phyloP scores from a whole-genome alignment of 2,329 filamentous ascomycete genomes.

The Ophiostoma montium region DNA sequence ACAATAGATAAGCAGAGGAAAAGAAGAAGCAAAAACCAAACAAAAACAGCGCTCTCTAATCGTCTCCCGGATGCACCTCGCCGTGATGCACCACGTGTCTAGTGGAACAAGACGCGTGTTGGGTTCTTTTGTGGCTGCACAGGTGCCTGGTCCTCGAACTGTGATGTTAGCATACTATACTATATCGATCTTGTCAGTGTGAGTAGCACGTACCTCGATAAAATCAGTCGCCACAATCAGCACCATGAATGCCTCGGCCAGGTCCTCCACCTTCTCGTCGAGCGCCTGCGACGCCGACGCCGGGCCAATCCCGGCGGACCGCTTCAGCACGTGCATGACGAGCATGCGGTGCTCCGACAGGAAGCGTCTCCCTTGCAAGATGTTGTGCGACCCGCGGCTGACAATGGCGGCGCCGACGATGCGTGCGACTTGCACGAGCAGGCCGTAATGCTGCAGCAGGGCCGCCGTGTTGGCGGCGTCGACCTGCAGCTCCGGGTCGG shows the following conservation, averaged over 20 bases:
- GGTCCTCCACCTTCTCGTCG: conserved; percentile 52
- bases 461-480: conserved; percentile 29
- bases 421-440: conserved; percentile 67
- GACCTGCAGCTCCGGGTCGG: conserved; percentile 84
- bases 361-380: conserved; percentile 66
- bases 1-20: neutral
- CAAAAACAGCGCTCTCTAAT: neutral
- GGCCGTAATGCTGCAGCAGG: conserved; percentile 67
- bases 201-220: conserved; percentile 54
- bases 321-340: conserved; percentile 81
- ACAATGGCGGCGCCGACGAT: conserved; percentile 74
- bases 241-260: conserved; percentile 75
- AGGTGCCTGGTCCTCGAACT: conserved; percentile 28
- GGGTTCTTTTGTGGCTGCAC: conserved; percentile 19
- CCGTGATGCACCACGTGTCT: too few relatives aligned
- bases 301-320: conserved; percentile 57
- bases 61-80: too few relatives aligned
- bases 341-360: conserved; percentile 69
- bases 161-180: neutral
- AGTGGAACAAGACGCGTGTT: conserved; percentile 27
- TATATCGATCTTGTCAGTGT: too few relatives aligned
- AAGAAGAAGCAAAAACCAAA: neutral
- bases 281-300: conserved; percentile 20
- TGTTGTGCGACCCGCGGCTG: conserved; percentile 68
- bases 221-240: conserved; percentile 74